Percentiles rank a stretch among this genome's conserved stretches.
These are phyloP conservation scores for Ophiostoma pallidulum DNA, from an alignment of 2,329 filamentous ascomycete species.

Conservation along the genomic window DNA sequence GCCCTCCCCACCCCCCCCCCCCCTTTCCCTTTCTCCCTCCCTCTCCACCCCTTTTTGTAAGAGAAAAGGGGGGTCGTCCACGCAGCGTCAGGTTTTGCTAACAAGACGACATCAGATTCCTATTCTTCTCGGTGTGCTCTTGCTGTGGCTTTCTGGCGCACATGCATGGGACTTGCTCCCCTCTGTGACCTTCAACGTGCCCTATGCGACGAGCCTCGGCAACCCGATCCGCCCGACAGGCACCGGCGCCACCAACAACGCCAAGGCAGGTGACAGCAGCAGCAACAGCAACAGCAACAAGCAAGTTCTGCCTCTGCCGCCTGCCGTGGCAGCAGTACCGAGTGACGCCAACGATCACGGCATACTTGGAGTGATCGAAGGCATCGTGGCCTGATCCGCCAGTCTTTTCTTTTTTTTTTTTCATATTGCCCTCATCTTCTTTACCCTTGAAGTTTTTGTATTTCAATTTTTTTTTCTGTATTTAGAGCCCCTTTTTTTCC, in stretches of 20 bases:
- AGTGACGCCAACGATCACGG: conserved; percentile 1
- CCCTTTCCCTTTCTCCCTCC: not conserved
- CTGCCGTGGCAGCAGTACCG: conserved; percentile 3
- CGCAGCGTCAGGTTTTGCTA: not conserved
- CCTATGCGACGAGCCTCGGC: conserved; percentile 16
- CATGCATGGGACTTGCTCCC: conserved; percentile 15
- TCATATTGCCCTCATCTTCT: no score
- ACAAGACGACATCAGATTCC: conserved; percentile 12
- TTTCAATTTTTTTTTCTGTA: no score
- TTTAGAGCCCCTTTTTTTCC: no score
- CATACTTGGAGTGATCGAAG: not conserved
- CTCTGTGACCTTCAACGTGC: conserved; percentile 16
- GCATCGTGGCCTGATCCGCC: not conserved
- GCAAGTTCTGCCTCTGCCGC: conserved; percentile 2
- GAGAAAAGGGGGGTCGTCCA: no score
- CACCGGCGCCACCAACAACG: not conserved
- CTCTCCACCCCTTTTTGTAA: no score
- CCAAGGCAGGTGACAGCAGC: not conserved
- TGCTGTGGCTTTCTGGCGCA: conserved; percentile 16
- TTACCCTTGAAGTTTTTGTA: no score
- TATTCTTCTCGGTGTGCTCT: conserved; percentile 16
- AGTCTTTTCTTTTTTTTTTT: no score
- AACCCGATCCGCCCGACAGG: conserved; percentile 5
- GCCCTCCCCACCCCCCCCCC: no score
- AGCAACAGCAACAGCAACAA: no score